Conservation (phyloP, 2,329 filamentous ascomycete species). For the Penicillium sp. region DNA sequence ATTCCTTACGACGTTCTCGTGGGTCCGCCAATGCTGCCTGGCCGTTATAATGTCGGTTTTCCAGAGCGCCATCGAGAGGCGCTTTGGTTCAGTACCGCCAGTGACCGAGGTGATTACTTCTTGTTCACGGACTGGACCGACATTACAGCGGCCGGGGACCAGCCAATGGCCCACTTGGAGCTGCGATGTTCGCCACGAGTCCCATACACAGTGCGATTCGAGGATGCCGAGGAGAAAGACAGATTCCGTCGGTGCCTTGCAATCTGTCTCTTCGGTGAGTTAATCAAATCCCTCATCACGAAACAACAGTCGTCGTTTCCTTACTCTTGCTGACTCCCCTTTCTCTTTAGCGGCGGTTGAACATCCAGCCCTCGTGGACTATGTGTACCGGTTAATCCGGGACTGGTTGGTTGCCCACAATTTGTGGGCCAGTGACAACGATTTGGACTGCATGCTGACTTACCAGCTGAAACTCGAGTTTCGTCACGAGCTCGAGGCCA, state of each 20-base stretch:
- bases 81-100: constrained; percentile 28
- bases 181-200: constrained; percentile 27
- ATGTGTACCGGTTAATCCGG: constrained; percentile 36
- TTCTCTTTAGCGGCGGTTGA: constrained; percentile 26
- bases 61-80: constrained; percentile 39
- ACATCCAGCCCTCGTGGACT: constrained; percentile 25
- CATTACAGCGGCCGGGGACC: constrained; percentile 8
- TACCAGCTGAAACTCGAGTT: constrained; percentile 29
- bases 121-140: constrained; percentile 33
- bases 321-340: constrained; percentile 1
- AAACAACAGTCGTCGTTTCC: not conserved
- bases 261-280: constrained; percentile 31
- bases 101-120: constrained; percentile 33
- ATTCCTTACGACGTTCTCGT: constrained; percentile 21
- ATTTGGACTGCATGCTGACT: constrained; percentile 22
- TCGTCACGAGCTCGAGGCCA: constrained; percentile 14
- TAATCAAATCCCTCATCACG: not conserved
- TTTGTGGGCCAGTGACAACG: constrained; percentile 5
- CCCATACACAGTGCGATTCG: constrained; percentile 22
- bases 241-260: constrained; percentile 36
- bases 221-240: constrained; percentile 29
- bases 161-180: constrained; percentile 7
- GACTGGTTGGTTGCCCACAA: constrained; percentile 25
- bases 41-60: constrained; percentile 28
- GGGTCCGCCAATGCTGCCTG: constrained; percentile 28